Conservation (phyloP, 768 basidiomycete species). For the Lentinula sp. region DNA sequence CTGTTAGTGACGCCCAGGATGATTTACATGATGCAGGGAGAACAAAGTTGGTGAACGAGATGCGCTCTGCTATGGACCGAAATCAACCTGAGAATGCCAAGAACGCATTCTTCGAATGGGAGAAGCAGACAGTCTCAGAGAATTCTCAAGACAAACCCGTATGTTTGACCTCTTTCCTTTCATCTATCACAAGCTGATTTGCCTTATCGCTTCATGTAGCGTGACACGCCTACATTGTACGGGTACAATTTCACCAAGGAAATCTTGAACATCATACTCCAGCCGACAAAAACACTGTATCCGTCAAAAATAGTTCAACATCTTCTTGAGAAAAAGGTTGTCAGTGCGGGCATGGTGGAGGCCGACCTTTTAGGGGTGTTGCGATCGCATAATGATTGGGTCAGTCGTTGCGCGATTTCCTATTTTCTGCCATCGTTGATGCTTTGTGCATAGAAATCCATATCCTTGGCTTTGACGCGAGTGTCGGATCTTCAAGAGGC, state of each 20-base stretch:
- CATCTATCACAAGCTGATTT: not conserved
- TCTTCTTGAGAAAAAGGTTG: conserved; percentile 50
- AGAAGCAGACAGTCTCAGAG: conserved; percentile 18
- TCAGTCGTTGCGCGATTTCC: conserved; percentile 18
- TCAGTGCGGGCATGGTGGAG: conserved; percentile 58
- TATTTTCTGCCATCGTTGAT: not conserved
- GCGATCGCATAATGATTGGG: conserved; percentile 63
- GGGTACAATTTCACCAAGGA: conserved; percentile 54
- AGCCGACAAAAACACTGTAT: conserved; percentile 35
- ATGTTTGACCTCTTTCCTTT: not conserved
- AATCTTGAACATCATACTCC: conserved; percentile 45
- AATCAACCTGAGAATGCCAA: conserved; percentile 48
- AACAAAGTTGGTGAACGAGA: conserved; percentile 17
- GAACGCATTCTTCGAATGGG: conserved; percentile 58
- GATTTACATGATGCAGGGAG: conserved; percentile 3
- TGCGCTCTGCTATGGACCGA: conserved; percentile 30
- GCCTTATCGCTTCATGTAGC: not conserved
- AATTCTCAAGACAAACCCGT: not conserved
- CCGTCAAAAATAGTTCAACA: conserved; percentile 50
- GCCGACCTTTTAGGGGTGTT: conserved; percentile 53
- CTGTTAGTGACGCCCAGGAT: not conserved
- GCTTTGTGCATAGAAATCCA: conserved; percentile 13
- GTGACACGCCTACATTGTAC: not conserved
- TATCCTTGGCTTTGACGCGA: conserved; percentile 43
- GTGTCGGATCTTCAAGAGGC: conserved; percentile 63